phyloP scores from a whole-genome alignment of 441 rosid genomes.

The Manihot esculenta region DNA sequence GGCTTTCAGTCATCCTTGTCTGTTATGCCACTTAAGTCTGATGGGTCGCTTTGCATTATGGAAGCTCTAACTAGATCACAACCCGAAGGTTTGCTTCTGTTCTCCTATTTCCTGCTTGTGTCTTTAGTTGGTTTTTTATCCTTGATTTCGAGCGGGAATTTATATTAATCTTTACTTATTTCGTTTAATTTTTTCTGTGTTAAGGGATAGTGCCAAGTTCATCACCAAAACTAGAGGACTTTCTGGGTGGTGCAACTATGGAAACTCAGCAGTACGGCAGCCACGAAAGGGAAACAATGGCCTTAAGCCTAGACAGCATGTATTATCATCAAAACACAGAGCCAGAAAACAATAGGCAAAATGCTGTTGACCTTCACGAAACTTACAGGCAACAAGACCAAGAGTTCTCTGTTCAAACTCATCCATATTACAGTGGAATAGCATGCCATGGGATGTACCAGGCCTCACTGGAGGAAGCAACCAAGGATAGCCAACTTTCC shows the following conservation, averaged over 20 bases:
- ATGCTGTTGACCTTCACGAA: conserved; percentile 41
- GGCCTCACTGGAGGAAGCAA: conserved; percentile 32
- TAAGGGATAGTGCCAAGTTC: conserved; percentile 47
- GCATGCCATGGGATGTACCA: conserved; percentile 40
- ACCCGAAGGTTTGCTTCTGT: conserved; percentile 41
- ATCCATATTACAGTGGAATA: conserved; percentile 34
- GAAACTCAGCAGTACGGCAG: conserved; percentile 42
- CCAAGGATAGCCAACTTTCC: conserved; percentile 33
- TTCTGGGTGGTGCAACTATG: conserved; percentile 65
- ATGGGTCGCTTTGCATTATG: conserved; percentile 74
- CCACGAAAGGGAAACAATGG: conserved; percentile 53
- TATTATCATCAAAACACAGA: conserved; percentile 46
- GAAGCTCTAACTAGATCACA: conserved; percentile 71
- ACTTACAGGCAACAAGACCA: conserved; percentile 37
- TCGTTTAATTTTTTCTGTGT: neutral
- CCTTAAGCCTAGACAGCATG: conserved; percentile 58
- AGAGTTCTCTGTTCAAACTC: conserved; percentile 33
- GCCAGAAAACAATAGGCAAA: conserved; percentile 36
- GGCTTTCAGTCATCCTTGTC: conserved; percentile 53
- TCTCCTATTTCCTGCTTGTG: neutral
- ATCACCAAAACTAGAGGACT: conserved; percentile 73
- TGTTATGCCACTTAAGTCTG: conserved; percentile 79
- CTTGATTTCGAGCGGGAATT: neutral
- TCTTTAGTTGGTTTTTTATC: neutral
- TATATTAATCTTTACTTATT: neutral